phyloP scores from a whole-genome alignment of 2,329 filamentous ascomycete species.

The Colletotrichum tanaceti region DNA sequence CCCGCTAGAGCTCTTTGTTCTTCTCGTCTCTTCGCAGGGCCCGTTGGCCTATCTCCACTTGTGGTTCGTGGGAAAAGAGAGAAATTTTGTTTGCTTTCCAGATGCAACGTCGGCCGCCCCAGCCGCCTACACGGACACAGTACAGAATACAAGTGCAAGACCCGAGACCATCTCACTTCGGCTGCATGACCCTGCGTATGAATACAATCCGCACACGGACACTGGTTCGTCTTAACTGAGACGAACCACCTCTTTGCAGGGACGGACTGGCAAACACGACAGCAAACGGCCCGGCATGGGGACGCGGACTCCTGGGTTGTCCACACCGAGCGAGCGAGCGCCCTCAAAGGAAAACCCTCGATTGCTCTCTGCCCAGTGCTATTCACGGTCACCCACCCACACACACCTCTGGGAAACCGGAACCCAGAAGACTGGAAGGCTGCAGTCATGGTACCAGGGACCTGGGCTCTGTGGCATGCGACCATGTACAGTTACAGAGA shows the following conservation, averaged over 20 bases:
- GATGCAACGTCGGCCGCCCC: conserved; percentile 27
- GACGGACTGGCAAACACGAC: conserved; percentile 11
- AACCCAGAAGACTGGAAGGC: neutral
- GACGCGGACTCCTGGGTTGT: neutral
- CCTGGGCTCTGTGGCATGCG: conserved; percentile 29
- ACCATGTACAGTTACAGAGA: no score
- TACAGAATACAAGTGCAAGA: no score
- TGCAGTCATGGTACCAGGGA: conserved; percentile 27
- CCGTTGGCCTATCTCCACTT: neutral
- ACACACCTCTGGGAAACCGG: neutral
- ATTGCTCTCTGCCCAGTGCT: neutral
- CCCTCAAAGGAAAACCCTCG: neutral
- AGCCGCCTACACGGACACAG: neutral
- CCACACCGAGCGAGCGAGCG: neutral
- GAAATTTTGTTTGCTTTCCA: conserved; percentile 21
- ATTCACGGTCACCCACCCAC: no score
- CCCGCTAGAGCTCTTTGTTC: neutral
- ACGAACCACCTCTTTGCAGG: no score
- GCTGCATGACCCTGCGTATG: conserved; percentile 14
- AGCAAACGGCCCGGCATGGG: conserved; percentile 6
- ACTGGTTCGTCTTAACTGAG: neutral
- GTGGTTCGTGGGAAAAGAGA: conserved; percentile 19
- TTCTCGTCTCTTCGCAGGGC: neutral
- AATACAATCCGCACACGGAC: conserved; percentile 6
- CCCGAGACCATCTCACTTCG: conserved; percentile 9